Base-by-base conservation (phyloP, 2,329 filamentous ascomycete species). In the Cordyceps militaris region DNA sequence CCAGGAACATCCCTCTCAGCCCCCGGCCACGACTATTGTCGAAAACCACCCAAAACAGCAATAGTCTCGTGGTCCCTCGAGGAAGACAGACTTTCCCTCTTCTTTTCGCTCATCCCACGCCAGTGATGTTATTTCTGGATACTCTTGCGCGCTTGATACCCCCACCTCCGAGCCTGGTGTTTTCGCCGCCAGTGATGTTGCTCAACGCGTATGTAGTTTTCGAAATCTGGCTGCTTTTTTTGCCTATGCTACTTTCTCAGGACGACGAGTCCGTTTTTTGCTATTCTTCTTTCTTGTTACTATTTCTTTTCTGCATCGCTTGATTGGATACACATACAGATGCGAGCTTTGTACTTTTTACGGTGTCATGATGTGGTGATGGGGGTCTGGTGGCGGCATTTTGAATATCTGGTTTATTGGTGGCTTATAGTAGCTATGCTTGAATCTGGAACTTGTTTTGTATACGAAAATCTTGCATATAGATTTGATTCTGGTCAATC, bases 91-190 rank as follows among this genome's bases (percentile, higher is more conserved):
- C 14, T 8, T n/a, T n/a, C 14, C 21, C 16, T 7, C n/a, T 40
- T 19, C 24, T 13, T 13, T 9, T 11, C 11, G 3, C 13, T 19
- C n/a, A 14, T 7, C 34, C 40, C 38, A 28, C 14, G 56, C 56
- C 56, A 58, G 56, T 58, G 36, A 58, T 58, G 56, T 58, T 58
- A 58, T 58, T 58, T 58, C 56, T 52, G 56, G 32, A 52, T 24
- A 49, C 53, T 47, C 56, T 52, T 52, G 40, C 48, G 56, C 48
- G 55, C 26, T 50, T 52, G 56, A 58, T 58, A 58, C 56, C 56
- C 32, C 51, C 13, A 26, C 16, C 21, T 32, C 9, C 26, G 56
- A 58, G 56, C 56, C 56, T 52, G 56, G 56, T 26, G 28, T 11
- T 46, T 32, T 47, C 14, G 36, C 24, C 34, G 40, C 56, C 48